These are phyloP conservation scores for Tolypocladium sp. DNA, from an alignment of 2,329 filamentous ascomycete species.

Conservation along the genomic window DNA sequence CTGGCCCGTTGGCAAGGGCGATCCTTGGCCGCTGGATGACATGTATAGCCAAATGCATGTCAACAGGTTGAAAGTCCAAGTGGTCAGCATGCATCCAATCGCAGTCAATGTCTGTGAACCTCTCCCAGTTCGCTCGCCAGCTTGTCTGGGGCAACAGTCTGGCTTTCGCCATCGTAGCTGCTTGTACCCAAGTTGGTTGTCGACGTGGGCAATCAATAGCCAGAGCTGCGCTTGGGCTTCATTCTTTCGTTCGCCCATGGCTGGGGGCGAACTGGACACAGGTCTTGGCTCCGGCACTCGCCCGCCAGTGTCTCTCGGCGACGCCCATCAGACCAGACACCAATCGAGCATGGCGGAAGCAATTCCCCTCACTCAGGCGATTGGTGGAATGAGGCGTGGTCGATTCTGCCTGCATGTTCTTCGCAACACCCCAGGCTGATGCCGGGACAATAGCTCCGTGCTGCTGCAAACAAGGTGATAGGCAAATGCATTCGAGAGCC, in stretches of 20 bases:
- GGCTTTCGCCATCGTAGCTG: background rate
- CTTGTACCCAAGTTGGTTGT: background rate
- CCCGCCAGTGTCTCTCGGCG: too few species aligned
- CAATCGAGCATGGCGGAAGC: background rate
- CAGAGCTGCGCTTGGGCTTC: background rate
- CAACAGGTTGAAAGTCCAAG: background rate
- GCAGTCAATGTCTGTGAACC: background rate
- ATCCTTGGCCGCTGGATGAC: background rate
- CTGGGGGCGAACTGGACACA: too few species aligned
- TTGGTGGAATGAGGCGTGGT: background rate
- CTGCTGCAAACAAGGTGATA: background rate
- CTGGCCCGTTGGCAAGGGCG: background rate
- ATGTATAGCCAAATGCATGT: background rate
- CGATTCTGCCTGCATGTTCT: background rate
- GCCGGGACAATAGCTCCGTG: background rate
- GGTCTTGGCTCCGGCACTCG: too few species aligned
- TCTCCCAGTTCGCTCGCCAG: background rate
- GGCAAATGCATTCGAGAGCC: background rate
- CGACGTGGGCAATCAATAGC: background rate
- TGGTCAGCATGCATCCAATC: background rate
- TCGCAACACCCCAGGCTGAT: background rate
- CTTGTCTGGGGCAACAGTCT: background rate
- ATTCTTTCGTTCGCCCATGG: background rate
- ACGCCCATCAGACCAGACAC: background rate
- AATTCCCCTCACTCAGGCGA: background rate